Percentiles rank a stretch among this genome's conserved stretches.
phyloP scores from a whole-genome alignment of 345 rosid species.

The Brassica rapa region DNA sequence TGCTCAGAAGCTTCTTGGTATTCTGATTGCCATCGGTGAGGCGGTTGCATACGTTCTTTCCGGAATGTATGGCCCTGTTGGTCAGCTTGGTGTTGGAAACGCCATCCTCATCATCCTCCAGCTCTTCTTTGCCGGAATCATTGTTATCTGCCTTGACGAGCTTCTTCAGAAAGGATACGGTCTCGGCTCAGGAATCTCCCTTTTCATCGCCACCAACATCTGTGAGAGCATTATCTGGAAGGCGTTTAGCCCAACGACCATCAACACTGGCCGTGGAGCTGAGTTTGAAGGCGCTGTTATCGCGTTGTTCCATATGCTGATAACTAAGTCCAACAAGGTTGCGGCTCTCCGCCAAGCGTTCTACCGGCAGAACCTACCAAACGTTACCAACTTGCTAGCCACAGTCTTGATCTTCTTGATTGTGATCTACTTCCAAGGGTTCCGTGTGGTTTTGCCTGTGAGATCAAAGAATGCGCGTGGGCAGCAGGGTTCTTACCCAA shows the following conservation, averaged over 20 bases:
- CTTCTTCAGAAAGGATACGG: slow-evolving; percentile 87
- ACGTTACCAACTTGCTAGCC: slow-evolving; percentile 82
- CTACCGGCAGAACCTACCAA: slow-evolving; percentile 87
- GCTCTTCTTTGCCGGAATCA: slow-evolving; percentile 83
- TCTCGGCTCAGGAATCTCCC: slow-evolving; percentile 82
- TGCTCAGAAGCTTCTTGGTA: slow-evolving; percentile 80
- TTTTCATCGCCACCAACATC: slow-evolving; percentile 88
- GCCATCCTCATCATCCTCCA: slow-evolving; percentile 77
- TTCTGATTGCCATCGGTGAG: slow-evolving; percentile 75
- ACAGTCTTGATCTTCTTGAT: slow-evolving; percentile 78
- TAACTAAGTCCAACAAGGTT: slow-evolving; percentile 74
- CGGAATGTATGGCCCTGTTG: slow-evolving; percentile 82
- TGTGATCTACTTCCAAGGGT: slow-evolving; percentile 92
- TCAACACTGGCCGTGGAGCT: slow-evolving; percentile 87
- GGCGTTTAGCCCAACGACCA: slow-evolving; percentile 87
- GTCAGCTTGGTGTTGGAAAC: slow-evolving; percentile 81
- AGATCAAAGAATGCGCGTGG: slow-evolving; percentile 95
- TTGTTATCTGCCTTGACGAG: slow-evolving; percentile 80
- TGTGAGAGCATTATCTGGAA: slow-evolving; percentile 89
- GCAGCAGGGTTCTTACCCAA: slow-evolving; percentile 88
- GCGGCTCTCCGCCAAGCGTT: slow-evolving; percentile 84
- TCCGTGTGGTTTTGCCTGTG: slow-evolving; percentile 88
- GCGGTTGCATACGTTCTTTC: slow-evolving; percentile 85
- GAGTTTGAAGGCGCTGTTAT: slow-evolving; percentile 95
- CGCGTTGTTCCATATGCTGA: slow-evolving; percentile 77